A percentile compares a stretch with the other conserved stretches of the same genome.
Evolutionary conservation across 2,329 filamentous ascomycete species (phyloP).

Genomic region (Ustilaginoidea virens): DNA sequence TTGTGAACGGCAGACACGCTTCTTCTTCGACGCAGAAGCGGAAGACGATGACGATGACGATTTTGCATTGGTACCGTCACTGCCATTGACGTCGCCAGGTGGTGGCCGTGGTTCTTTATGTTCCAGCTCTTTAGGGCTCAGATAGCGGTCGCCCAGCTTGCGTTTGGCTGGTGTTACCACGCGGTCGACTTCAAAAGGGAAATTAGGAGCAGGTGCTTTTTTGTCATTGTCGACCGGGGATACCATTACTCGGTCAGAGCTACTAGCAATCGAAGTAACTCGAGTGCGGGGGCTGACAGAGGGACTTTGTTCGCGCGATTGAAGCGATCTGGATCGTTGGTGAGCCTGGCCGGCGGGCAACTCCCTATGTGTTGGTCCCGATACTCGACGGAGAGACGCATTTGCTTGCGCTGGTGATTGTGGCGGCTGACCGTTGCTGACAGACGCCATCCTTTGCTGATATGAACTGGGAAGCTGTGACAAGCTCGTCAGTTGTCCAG

Average conservation of each 20-base stretch:
- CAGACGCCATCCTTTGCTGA: conserved; percentile 29
- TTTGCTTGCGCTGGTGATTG: conserved; percentile 13
- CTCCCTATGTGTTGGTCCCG: conserved; percentile 26
- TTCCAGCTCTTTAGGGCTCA: conserved; percentile 36
- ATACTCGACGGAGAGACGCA: conserved; percentile 15
- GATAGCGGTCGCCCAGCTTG: conserved; percentile 22
- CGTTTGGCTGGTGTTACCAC: conserved; percentile 23
- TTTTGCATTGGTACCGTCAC: conserved; percentile 7
- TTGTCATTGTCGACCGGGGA: conserved; percentile 12
- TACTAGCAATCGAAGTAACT: conserved; percentile 35
- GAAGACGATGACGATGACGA: conserved; percentile 19
- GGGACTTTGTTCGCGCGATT: conserved; percentile 52
- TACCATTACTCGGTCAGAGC: conserved; percentile 15
- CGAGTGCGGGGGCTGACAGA: conserved; percentile 70
- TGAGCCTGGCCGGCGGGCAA: conserved; percentile 24
- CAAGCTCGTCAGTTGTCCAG: conserved; percentile 26
- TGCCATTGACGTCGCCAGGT: conserved; percentile 33
- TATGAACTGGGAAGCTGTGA: conserved; percentile 43
- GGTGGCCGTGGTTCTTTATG: conserved; percentile 30
- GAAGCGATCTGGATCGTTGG: conserved; percentile 35
- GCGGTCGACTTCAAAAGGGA: conserved; percentile 15
- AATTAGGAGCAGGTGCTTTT: conserved; percentile 11
- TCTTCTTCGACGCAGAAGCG: conserved; percentile 20
- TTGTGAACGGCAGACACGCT: conserved; percentile 19
- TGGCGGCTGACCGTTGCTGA: conserved; percentile 16